Evolutionary conservation across 176 grass and related monocot genomes (phyloP).

Genomic region (Zizania latifolia): DNA sequence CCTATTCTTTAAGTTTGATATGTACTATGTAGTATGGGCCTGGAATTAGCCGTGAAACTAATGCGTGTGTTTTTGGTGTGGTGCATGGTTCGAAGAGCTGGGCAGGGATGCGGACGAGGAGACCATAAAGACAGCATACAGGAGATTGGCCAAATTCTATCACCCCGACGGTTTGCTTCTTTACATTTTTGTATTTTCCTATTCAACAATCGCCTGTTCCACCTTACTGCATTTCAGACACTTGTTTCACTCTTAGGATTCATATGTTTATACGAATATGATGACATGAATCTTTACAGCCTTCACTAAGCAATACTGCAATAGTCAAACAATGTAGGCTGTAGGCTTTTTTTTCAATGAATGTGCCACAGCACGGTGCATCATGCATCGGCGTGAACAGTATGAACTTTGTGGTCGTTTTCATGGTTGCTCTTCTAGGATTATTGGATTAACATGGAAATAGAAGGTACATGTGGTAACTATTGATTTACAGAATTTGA

Average conservation of each 20-base stretch:
- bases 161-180: constrained; percentile 74
- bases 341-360: not conserved
- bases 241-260: too few relatives aligned
- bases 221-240: not conserved
- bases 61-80: constrained; percentile 2
- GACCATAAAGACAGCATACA: constrained; percentile 74
- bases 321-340: not conserved
- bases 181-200: not conserved
- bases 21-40: not conserved
- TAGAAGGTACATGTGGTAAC: not conserved
- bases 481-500: not conserved
- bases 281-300: not conserved
- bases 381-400: not conserved
- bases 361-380: not conserved
- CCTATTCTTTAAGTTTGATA: not conserved
- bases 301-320: not conserved
- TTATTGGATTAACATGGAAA: not conserved
- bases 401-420: not conserved
- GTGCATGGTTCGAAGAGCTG: constrained; percentile 57
- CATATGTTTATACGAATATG: too few relatives aligned
- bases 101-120: constrained; percentile 80
- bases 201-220: not conserved
- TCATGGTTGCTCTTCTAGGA: not conserved
- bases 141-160: constrained; percentile 90
- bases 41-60: not conserved